phyloP scores from a whole-genome alignment of 192 early-diverging fungal genomes.

The Coemansia sp. region DNA sequence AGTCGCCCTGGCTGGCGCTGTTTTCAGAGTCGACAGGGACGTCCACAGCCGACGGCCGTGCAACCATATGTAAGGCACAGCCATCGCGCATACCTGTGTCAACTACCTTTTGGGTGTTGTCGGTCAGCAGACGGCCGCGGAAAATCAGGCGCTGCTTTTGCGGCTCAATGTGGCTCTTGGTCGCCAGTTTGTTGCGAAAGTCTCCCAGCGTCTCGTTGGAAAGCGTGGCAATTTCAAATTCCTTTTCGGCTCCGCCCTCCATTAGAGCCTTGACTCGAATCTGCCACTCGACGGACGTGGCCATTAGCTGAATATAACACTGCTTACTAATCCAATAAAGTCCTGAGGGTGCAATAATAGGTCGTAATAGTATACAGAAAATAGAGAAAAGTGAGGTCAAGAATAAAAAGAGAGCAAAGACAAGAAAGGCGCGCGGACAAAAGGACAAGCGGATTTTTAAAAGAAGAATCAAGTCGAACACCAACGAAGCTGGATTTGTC shows the following conservation, averaged over 20 bases:
- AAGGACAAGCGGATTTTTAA: not conserved
- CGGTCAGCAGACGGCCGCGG: conserved; percentile 37
- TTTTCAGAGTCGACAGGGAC: not conserved
- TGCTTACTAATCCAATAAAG: conserved; percentile 5
- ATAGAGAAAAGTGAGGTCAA: not conserved
- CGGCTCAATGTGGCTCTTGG: conserved; percentile 35
- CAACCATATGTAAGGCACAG: conserved; percentile 49
- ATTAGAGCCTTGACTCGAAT: conserved; percentile 45
- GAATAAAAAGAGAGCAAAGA: not conserved
- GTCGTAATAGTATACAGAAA: conserved; percentile 6
- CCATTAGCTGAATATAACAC: conserved; percentile 5
- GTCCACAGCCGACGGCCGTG: conserved; percentile 2
- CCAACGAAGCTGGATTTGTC: too few relatives aligned
- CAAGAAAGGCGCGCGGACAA: not conserved
- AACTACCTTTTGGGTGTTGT: conserved; percentile 29
- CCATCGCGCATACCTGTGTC: conserved; percentile 37
- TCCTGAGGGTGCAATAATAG: not conserved
- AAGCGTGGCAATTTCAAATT: conserved; percentile 18
- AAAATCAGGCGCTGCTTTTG: conserved; percentile 49
- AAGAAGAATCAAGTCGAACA: not conserved
- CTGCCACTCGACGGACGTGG: conserved; percentile 24
- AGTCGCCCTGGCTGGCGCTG: not conserved
- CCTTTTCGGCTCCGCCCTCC: conserved; percentile 34
- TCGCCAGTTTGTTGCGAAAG: conserved; percentile 32
- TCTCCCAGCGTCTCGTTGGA: conserved; percentile 35